These are phyloP conservation scores for Colletotrichum destructivum DNA, from an alignment of 2,329 filamentous ascomycete genomes.

Conservation along the genomic window DNA sequence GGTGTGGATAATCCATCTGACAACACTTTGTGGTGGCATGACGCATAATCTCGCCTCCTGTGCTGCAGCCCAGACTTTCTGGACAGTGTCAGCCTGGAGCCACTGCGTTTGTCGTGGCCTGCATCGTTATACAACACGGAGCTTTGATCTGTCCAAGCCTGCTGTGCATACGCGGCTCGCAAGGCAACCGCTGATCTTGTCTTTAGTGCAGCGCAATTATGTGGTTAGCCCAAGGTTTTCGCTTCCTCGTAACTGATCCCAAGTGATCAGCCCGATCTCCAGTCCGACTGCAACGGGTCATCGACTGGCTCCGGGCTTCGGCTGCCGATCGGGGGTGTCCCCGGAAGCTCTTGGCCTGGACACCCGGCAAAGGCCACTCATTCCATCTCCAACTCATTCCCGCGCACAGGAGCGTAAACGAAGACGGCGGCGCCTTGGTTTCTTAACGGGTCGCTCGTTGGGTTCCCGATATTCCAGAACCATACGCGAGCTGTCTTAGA, in stretches of 20 bases:
- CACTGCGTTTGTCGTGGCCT: too few relatives aligned
- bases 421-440: not conserved
- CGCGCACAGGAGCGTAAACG: not conserved
- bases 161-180: not conserved
- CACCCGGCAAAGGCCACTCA: conserved; percentile 25
- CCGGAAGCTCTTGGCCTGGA: conserved; percentile 4
- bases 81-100: too few relatives aligned
- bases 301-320: conserved; percentile 11
- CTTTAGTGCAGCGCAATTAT: too few relatives aligned
- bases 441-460: not conserved
- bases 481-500: not conserved
- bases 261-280: conserved; percentile 8
- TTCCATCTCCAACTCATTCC: not conserved
- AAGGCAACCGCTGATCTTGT: not conserved
- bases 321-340: conserved; percentile 19
- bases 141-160: too few relatives aligned
- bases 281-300: conserved; percentile 25
- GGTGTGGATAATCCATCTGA: too few relatives aligned
- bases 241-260: not conserved
- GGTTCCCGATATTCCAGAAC: too few relatives aligned
- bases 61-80: too few relatives aligned
- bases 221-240: not conserved
- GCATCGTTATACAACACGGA: too few relatives aligned
- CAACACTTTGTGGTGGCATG: too few relatives aligned
- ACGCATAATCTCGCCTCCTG: too few relatives aligned